Evolutionary conservation across 768 basidiomycete genomes (phyloP).

Genomic region (Mycena belliarum): DNA sequence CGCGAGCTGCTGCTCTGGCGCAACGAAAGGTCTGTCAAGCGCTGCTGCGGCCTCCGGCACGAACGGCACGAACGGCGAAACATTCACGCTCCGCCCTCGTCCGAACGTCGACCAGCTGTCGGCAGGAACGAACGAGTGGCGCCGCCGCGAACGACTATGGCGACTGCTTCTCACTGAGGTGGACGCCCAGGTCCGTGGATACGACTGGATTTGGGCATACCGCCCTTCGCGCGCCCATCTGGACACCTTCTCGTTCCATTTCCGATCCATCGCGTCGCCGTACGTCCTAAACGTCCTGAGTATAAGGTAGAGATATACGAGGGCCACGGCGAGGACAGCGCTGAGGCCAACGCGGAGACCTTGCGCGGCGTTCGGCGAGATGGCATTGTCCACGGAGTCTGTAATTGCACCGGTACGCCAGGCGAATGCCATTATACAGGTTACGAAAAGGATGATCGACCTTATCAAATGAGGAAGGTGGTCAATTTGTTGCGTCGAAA

Average conservation of each 20-base stretch:
- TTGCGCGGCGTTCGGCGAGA: constrained; percentile 32
- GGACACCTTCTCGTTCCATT: constrained; percentile 8
- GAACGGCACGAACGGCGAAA: not conserved
- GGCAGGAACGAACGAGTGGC: no score
- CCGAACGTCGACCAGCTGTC: not conserved
- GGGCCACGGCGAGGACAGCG: constrained; percentile 40
- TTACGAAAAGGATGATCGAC: constrained; percentile 50
- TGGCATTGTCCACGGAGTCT: constrained; percentile 26
- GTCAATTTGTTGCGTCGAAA: not conserved
- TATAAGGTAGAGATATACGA: constrained; percentile 44
- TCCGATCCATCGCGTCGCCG: constrained; percentile 27
- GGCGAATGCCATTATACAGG: constrained; percentile 49
- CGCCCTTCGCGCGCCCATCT: not conserved
- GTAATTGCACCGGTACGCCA: constrained; percentile 46
- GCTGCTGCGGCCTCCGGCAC: not conserved
- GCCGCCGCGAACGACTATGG: no score
- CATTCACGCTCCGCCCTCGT: not conserved
- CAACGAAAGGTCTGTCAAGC: not conserved
- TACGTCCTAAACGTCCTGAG: constrained; percentile 46
- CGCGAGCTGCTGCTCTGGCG: not conserved
- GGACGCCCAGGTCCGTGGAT: not conserved
- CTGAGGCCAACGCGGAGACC: constrained; percentile 45
- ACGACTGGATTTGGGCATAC: not conserved
- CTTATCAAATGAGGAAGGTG: constrained; percentile 24
- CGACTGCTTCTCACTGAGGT: not conserved